A percentile compares a stretch with the other conserved stretches of the same genome.
Conservation (phyloP, 2,329 filamentous ascomycete genomes). For the Curvularia sp. region DNA sequence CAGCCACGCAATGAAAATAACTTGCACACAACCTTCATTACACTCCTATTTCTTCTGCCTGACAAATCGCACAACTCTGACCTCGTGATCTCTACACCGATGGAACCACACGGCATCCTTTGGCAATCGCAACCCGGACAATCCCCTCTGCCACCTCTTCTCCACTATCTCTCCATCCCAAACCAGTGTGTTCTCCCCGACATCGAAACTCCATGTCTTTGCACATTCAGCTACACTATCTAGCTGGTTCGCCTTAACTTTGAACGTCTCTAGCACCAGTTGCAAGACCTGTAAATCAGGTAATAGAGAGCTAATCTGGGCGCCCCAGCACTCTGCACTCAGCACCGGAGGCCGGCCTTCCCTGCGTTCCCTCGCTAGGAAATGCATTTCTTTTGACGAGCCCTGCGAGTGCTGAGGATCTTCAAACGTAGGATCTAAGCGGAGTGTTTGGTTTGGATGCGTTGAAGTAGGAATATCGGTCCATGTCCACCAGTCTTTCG, state of each 20-base stretch:
- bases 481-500: conserved; percentile 31
- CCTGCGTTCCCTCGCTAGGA: conserved; percentile 26
- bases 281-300: conserved; percentile 30
- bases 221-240: conserved; percentile 38
- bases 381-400: conserved; percentile 22
- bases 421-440: conserved; percentile 30
- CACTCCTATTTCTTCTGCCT: neutral
- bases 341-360: conserved; percentile 17
- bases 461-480: conserved; percentile 4
- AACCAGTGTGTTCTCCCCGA: conserved; percentile 19
- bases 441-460: conserved; percentile 13
- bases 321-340: conserved; percentile 20
- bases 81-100: conserved; percentile 13
- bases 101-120: conserved; percentile 1
- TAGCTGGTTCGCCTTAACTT: conserved; percentile 31
- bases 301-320: conserved; percentile 16
- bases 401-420: neutral
- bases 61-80: conserved; percentile 15
- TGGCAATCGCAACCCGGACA: neutral
- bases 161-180: conserved; percentile 35
- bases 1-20: neutral
- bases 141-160: conserved; percentile 18
- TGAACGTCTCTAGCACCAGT: conserved; percentile 39
- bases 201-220: conserved; percentile 39
- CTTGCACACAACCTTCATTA: neutral